Conservation (phyloP, 345 rosid species). For the Acer yangbiense region DNA sequence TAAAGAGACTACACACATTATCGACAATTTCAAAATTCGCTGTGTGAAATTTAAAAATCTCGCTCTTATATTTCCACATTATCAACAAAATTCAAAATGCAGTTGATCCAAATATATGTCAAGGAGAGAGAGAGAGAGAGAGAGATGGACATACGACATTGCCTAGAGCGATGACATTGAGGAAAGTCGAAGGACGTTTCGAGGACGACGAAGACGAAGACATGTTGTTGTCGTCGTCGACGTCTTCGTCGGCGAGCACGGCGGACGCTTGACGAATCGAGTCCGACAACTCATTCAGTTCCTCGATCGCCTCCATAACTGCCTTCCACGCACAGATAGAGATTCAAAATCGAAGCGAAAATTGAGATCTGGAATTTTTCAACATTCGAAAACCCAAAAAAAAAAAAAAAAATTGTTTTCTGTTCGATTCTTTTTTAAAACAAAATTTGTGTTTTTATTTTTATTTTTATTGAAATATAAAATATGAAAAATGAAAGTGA, state of each 20-base stretch:
- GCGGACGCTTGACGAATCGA: conserved; percentile 85
- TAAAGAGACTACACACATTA: no score
- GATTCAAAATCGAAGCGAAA: conserved; percentile 11
- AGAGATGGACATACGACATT: conserved; percentile 67
- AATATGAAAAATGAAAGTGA: conserved; percentile 9
- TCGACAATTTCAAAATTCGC: no score
- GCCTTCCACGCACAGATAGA: not conserved
- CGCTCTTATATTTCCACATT: not conserved
- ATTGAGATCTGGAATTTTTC: not conserved
- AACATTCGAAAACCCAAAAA: not conserved
- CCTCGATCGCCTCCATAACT: conserved; percentile 94
- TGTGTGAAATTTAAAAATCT: no score
- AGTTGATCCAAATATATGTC: conserved; percentile 27
- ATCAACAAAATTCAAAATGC: conserved; percentile 10
- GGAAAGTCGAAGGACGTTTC: conserved; percentile 69
- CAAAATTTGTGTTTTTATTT: not conserved
- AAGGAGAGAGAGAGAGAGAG: not conserved
- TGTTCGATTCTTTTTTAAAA: no score
- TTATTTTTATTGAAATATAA: not conserved
- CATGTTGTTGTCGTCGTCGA: conserved; percentile 51
- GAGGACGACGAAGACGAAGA: conserved; percentile 40
- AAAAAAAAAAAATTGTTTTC: no score
- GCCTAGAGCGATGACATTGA: conserved; percentile 85
- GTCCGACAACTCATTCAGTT: conserved; percentile 83
- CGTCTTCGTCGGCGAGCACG: conserved; percentile 92